Percentiles rank a stretch among this genome's conserved stretches.
Evolutionary conservation across 2,329 filamentous ascomycete genomes (phyloP).

Genomic region (Cladosporium sphaerospermum): DNA sequence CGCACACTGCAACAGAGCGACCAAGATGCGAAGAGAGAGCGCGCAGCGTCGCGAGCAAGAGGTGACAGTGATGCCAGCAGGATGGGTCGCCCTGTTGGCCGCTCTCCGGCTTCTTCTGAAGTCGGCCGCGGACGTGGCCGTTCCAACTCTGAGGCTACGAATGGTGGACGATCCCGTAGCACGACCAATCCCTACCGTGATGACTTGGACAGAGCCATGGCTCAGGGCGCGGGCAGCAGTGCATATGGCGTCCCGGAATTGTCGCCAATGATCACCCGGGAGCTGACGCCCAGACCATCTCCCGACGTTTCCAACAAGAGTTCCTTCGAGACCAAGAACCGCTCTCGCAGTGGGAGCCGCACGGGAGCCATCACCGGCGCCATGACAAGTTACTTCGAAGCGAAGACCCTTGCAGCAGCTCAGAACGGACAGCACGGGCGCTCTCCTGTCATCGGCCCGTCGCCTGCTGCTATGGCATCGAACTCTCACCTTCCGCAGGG

Average conservation of each 20-base stretch:
- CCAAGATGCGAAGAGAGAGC: slow-evolving; percentile 28
- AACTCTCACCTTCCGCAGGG: slow-evolving; percentile 19
- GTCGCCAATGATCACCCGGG: slow-evolving; percentile 30
- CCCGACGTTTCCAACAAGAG: slow-evolving; percentile 24
- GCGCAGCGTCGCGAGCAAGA: slow-evolving; percentile 27
- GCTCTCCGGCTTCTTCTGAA: slow-evolving; percentile 35
- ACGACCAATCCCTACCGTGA: slow-evolving; percentile 45
- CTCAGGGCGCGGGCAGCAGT: slow-evolving; percentile 37
- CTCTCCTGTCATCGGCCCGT: slow-evolving; percentile 11
- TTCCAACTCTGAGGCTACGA: slow-evolving; percentile 49
- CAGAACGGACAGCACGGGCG: background rate
- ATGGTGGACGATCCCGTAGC: slow-evolving; percentile 48
- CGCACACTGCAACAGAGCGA: slow-evolving; percentile 14
- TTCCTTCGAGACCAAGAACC: slow-evolving; percentile 10
- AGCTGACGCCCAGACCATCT: slow-evolving; percentile 26
- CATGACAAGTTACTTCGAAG: slow-evolving; percentile 24
- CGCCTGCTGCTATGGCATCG: slow-evolving; percentile 17
- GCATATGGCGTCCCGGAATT: slow-evolving; percentile 27
- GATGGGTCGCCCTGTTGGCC: slow-evolving; percentile 14
- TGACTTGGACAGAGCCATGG: slow-evolving; percentile 46
- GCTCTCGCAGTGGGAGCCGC: slow-evolving; percentile 19
- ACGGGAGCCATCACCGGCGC: slow-evolving; percentile 9
- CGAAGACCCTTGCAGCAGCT: slow-evolving; percentile 13
- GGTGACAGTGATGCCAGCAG: slow-evolving; percentile 30
- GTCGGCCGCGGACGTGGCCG: slow-evolving; percentile 40